Conservation (phyloP, 345 rosid species). For the Hypericum perforatum region DNA sequence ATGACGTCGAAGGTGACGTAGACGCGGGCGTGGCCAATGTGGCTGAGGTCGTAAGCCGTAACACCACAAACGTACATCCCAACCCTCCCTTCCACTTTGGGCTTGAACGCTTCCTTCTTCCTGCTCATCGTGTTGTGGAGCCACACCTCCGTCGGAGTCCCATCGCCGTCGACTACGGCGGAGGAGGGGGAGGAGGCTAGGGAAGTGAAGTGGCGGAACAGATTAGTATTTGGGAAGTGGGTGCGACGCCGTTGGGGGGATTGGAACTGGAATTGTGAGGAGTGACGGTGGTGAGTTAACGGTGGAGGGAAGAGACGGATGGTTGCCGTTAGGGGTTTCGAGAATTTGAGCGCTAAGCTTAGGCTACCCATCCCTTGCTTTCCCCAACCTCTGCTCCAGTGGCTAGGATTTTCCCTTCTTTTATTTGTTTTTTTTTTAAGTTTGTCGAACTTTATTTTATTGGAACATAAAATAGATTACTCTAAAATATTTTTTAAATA, state of each 20-base stretch:
- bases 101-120: constrained; percentile 59
- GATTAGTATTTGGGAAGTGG: constrained; percentile 15
- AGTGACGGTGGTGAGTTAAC: constrained; percentile 14
- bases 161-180: constrained; percentile 9
- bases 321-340: constrained; percentile 27
- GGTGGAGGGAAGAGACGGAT: constrained; percentile 25
- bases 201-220: constrained; percentile 27
- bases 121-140: constrained; percentile 77
- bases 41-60: constrained; percentile 90
- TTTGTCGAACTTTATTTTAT: no score
- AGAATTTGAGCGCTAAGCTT: constrained; percentile 19
- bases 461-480: no score
- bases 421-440: no score
- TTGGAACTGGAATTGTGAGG: constrained; percentile 7
- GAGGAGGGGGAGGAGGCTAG: constrained; percentile 21
- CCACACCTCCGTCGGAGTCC: constrained; percentile 45
- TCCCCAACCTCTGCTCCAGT: background rate
- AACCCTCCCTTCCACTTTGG: constrained; percentile 68
- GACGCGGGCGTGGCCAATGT: constrained; percentile 90
- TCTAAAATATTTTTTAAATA: no score
- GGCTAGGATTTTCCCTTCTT: no score
- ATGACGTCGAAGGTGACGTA: constrained; percentile 88
- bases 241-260: background rate
- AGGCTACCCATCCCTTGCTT: constrained; percentile 42
- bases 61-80: constrained; percentile 99